Percentiles rank a stretch among this genome's conserved stretches.
These are phyloP conservation scores for Leccinum pallidistipes DNA, from an alignment of 1,284 basidiomycete species.

Conservation along the genomic window DNA sequence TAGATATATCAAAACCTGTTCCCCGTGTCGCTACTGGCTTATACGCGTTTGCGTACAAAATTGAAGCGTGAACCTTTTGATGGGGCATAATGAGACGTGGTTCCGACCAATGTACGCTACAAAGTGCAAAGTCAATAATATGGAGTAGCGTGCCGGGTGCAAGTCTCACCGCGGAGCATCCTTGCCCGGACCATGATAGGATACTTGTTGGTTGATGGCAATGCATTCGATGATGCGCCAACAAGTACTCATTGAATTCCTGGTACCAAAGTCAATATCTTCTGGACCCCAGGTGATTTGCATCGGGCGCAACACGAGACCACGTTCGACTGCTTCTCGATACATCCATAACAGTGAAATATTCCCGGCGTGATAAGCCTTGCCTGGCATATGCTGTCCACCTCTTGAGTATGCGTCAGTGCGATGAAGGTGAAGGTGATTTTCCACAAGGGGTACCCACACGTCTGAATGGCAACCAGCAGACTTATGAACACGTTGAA, in stretches of 20 bases:
- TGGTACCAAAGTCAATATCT: conserved; percentile 14
- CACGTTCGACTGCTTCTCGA: conserved; percentile 12
- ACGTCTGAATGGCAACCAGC: conserved; percentile 28
- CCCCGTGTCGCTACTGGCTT: background rate
- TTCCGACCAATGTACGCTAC: background rate
- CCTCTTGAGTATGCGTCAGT: conserved; percentile 5
- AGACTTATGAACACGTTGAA: background rate
- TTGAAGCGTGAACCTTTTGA: background rate
- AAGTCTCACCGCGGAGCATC: background rate
- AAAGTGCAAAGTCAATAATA: background rate
- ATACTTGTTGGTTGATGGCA: conserved; percentile 2
- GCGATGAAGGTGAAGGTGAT: background rate
- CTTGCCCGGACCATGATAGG: background rate
- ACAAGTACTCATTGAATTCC: conserved; percentile 13
- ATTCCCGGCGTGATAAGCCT: conserved; percentile 13
- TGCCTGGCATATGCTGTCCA: conserved; percentile 5
- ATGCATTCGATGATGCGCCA: conserved; percentile 23
- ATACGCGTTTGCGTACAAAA: background rate
- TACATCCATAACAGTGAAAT: conserved; percentile 22
- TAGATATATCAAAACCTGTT: background rate
- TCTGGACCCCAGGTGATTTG: conserved; percentile 8
- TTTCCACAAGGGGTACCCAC: conserved; percentile 11
- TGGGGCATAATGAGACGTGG: background rate
- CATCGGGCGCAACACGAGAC: conserved; percentile 13
- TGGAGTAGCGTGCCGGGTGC: background rate